phyloP scores from a whole-genome alignment of 2,329 filamentous ascomycete species.

The Thielaviopsis punctulata region DNA sequence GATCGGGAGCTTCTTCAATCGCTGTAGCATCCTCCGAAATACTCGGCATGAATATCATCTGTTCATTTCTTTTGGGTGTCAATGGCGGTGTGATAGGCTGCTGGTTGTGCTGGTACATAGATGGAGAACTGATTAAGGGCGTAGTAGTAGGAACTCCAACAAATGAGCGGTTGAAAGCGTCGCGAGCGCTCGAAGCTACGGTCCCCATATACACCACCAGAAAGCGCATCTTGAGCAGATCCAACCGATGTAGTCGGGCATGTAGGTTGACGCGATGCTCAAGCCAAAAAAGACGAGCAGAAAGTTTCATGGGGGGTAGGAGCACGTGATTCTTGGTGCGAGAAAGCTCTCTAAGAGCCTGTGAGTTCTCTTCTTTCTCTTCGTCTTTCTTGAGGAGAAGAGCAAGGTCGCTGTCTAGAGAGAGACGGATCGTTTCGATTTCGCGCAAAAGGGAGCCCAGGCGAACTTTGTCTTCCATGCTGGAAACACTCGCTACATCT shows the following conservation, averaged over 20 bases:
- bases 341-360: conserved; percentile 11
- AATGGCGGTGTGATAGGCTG: conserved; percentile 4
- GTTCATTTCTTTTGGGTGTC: conserved; percentile 6
- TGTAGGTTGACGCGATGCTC: conserved; percentile 35
- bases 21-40: conserved; percentile 4
- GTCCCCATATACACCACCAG: conserved; percentile 47
- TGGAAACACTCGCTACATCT: conserved; percentile 38
- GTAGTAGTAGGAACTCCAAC: conserved; percentile 1
- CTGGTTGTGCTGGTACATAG: not conserved
- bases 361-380: conserved; percentile 25
- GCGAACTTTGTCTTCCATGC: conserved; percentile 45
- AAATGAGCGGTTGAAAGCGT: conserved; percentile 4
- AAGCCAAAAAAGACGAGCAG: conserved; percentile 41
- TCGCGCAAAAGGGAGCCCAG: conserved; percentile 40
- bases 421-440: conserved; percentile 32
- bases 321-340: conserved; percentile 10
- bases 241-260: conserved; percentile 39
- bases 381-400: conserved; percentile 5
- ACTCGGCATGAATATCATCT: conserved; percentile 9
- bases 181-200: conserved; percentile 23
- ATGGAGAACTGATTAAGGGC: not conserved
- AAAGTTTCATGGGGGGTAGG: conserved; percentile 25
- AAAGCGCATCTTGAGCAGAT: conserved; percentile 47
- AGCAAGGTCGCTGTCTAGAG: conserved; percentile 37
- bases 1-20: not conserved